A percentile compares a stretch with the other conserved stretches of the same genome.
Evolutionary conservation across 208 protist species (phyloP).

Genomic region (Endotrypanum monterogeii): DNA sequence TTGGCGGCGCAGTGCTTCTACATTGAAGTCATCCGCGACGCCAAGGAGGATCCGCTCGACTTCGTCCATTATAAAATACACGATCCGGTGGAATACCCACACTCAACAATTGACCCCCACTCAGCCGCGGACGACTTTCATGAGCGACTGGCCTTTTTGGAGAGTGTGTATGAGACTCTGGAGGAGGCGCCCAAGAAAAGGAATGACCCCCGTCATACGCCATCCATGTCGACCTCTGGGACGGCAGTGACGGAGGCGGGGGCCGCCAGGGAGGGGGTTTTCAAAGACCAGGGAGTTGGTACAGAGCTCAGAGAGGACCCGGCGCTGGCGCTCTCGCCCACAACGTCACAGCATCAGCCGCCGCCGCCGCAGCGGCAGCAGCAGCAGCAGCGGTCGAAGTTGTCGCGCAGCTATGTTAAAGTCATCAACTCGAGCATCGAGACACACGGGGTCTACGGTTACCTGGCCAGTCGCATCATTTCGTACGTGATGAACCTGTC

Average conservation of each 20-base stretch:
- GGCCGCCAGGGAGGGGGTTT: background rate
- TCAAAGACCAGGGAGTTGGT: background rate
- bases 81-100: slow-evolving; percentile 73
- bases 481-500: slow-evolving; percentile 88
- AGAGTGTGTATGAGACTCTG: slow-evolving; percentile 62
- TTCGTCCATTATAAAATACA: slow-evolving; percentile 72
- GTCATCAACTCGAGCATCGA: slow-evolving; percentile 56
- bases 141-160: slow-evolving; percentile 49
- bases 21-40: slow-evolving; percentile 80
- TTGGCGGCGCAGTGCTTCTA: slow-evolving; percentile 67
- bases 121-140: slow-evolving; percentile 63
- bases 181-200: slow-evolving; percentile 17
- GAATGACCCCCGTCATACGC: background rate
- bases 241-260: background rate
- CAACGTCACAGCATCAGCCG: too few species aligned
- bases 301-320: background rate
- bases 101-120: slow-evolving; percentile 19
- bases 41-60: slow-evolving; percentile 36
- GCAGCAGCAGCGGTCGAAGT: background rate
- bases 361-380: background rate
- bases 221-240: background rate
- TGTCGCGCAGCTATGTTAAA: slow-evolving; percentile 56
- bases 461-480: slow-evolving; percentile 74
- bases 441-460: slow-evolving; percentile 73
- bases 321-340: background rate